Base-by-base conservation (phyloP, 2,329 filamentous ascomycete genomes). In the Xylogone sp. region DNA sequence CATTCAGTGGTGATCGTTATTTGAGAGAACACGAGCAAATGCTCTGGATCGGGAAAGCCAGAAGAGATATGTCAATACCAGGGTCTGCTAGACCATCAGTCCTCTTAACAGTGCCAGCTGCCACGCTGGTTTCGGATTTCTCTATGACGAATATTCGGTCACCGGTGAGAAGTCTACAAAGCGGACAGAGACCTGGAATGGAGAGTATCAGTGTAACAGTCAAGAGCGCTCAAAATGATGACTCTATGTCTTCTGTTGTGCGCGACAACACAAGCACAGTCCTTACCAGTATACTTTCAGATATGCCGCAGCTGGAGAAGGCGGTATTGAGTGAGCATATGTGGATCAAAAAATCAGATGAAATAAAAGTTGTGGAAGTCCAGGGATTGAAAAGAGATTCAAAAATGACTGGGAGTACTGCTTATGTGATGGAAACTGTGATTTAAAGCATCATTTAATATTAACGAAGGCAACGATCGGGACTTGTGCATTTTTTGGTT, bases 11-110 rank as follows among this genome's bases (percentile, higher is more conserved):
- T 2, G 77, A 82, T 43, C 72, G 80, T 0, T 84, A 83, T 60
- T 72, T 83, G 21, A 75, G 82, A 34, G 81, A 83, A 62, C 80
- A 83, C 62, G 81, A 83, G 61, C 81, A 84, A 59, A 80, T 77
- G 75, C 75, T 79, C 52, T 81, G 78, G 77, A 73, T 72, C 27
- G 61, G 62, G 22, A 65, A 65, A 48, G 47, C 34, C 10, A 39
- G n/a, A 18, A 13, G 34, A 16, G 27, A 46, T 46, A 39, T 39
- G 34, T 39, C 34, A 39, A 4, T 39, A 7, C 34, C 34, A 39
- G 34, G 8, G 8, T 39, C 34, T 18, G 5, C 34, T 13, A 7
- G 34, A 13, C 34, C 34, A 6, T 39, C 13, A 18, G 8, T 18
- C 12, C n/a, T 9, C n/a, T 9, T 39, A 5, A 39, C 10, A 39